A percentile compares a stretch with the other conserved stretches of the same genome.
phyloP scores from a whole-genome alignment of 768 basidiomycete species.

The Tephrocybe sp. region DNA sequence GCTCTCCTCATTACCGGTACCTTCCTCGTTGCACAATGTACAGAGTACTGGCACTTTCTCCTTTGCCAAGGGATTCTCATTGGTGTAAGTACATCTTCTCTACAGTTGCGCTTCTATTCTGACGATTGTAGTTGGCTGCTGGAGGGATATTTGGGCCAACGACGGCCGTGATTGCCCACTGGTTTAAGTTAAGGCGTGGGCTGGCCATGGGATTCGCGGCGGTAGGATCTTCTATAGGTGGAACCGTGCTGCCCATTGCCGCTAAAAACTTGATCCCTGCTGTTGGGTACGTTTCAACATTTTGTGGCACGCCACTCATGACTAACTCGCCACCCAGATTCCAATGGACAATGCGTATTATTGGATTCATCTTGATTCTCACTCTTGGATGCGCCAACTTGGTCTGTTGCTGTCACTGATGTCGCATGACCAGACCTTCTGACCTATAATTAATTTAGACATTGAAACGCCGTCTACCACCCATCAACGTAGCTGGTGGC shows the following conservation, averaged over 20 bases:
- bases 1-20: constrained; percentile 52
- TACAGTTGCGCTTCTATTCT: constrained; percentile 5
- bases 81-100: constrained; percentile 45
- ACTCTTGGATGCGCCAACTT: constrained; percentile 57
- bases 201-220: constrained; percentile 63
- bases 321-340: constrained; percentile 46
- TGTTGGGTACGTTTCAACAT: constrained; percentile 33
- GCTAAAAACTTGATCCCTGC: constrained; percentile 53
- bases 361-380: constrained; percentile 61
- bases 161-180: constrained; percentile 63
- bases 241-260: constrained; percentile 65
- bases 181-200: constrained; percentile 62
- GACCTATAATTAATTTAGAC: constrained; percentile 24
- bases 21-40: constrained; percentile 73
- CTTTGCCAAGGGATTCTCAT: constrained; percentile 71
- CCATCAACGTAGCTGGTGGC: constrained; percentile 52
- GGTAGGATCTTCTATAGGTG: constrained; percentile 67
- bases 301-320: background rate
- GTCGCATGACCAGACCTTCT: background rate
- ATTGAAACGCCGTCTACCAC: constrained; percentile 54
- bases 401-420: constrained; percentile 21
- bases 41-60: constrained; percentile 74
- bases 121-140: constrained; percentile 35
- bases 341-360: constrained; percentile 72
- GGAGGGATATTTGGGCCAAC: constrained; percentile 67